Evolutionary conservation across 2,329 filamentous ascomycete genomes (phyloP).

Genomic region (Fusarium setosum): DNA sequence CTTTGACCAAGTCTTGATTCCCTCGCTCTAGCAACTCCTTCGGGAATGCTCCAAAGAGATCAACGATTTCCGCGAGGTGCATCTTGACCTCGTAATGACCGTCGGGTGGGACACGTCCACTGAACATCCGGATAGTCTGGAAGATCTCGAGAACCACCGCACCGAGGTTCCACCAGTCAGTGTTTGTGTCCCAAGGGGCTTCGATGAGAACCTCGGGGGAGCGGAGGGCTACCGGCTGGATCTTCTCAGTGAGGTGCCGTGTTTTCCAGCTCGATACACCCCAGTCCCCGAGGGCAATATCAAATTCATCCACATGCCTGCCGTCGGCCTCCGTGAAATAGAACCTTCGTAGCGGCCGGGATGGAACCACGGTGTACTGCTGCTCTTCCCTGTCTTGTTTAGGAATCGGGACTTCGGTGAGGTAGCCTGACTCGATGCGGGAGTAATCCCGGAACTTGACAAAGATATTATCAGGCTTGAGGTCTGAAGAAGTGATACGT

Average conservation of each 20-base stretch:
- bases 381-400: constrained; percentile 14
- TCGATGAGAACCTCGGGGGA: constrained; percentile 40
- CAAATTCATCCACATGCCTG: constrained; percentile 6
- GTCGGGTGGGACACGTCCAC: background rate
- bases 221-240: constrained; percentile 37
- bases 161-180: constrained; percentile 40
- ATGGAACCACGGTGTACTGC: constrained; percentile 16
- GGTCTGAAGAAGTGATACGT: constrained; percentile 20
- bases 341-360: constrained; percentile 6
- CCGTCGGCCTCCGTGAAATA: constrained; percentile 23
- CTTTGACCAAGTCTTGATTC: constrained; percentile 6
- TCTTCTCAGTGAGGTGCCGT: constrained; percentile 32
- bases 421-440: constrained; percentile 23
- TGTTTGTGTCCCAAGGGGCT: constrained; percentile 28
- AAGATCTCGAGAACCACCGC: constrained; percentile 28
- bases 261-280: constrained; percentile 35
- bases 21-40: constrained; percentile 18
- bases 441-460: constrained; percentile 31
- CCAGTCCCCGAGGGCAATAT: constrained; percentile 33
- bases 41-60: constrained; percentile 31
- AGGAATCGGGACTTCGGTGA: constrained; percentile 11
- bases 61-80: constrained; percentile 31
- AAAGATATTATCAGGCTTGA: constrained; percentile 39
- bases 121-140: constrained; percentile 28
- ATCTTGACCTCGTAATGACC: constrained; percentile 20